Conservation (phyloP, 2,329 filamentous ascomycete species). For the Xylariaceae sp. region DNA sequence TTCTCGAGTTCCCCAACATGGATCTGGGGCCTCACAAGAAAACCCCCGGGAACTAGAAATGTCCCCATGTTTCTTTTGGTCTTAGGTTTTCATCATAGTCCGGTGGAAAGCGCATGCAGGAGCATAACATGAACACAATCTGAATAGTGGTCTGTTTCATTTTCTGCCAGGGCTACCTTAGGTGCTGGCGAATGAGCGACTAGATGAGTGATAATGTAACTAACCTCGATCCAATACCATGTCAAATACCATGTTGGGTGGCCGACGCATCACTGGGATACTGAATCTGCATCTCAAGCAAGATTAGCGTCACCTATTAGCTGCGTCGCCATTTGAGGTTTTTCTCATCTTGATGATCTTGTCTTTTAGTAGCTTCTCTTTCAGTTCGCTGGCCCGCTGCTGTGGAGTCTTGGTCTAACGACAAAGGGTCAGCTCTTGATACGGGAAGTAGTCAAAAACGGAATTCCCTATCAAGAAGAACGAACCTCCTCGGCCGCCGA, state of each 20-base stretch:
- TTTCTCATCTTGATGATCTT: constrained; percentile 63
- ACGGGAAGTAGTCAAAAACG: constrained; percentile 33
- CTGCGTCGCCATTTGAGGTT: constrained; percentile 51
- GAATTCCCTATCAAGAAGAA: constrained; percentile 43
- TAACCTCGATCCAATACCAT: too few relatives aligned
- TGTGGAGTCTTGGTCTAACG: constrained; percentile 47
- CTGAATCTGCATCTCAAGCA: constrained; percentile 46
- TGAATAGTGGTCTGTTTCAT: too few relatives aligned
- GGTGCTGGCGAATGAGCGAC: constrained; percentile 4
- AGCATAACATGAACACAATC: too few relatives aligned
- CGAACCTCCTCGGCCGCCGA: constrained; percentile 52
- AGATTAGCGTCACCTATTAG: constrained; percentile 55
- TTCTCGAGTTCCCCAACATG: too few relatives aligned
- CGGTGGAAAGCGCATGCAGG: too few relatives aligned
- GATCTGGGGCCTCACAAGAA: too few relatives aligned
- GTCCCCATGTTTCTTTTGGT: too few relatives aligned
- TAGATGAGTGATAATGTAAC: constrained; percentile 25
- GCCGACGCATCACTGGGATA: constrained; percentile 26
- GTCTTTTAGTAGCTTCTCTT: constrained; percentile 59
- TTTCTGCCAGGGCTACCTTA: constrained; percentile 9
- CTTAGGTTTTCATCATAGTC: too few relatives aligned
- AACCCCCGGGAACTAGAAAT: too few relatives aligned
- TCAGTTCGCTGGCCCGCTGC: constrained; percentile 52
- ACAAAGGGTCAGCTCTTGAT: constrained; percentile 46
- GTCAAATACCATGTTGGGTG: constrained; percentile 25